phyloP scores from a whole-genome alignment of 768 basidiomycete genomes.

The Tylopilus sp. region DNA sequence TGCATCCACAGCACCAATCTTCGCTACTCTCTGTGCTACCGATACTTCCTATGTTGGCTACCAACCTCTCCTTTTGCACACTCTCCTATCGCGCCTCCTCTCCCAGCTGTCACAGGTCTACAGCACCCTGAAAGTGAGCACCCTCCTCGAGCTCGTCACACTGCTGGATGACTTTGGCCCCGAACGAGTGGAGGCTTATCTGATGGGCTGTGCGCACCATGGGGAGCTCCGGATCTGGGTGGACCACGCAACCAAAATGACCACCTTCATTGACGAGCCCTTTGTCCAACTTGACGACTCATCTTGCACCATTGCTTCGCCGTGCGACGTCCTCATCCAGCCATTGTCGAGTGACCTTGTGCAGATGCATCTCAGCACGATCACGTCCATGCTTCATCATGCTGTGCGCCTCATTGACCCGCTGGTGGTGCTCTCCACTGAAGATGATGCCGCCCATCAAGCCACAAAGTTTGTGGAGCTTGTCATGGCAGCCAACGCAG shows the following conservation, averaged over 20 bases:
- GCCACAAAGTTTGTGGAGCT: conserved; percentile 55
- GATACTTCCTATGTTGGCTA: conserved; percentile 66
- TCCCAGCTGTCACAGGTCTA: conserved; percentile 92
- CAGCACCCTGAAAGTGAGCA: too few species aligned
- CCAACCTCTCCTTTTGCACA: conserved; percentile 82
- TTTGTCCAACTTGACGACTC: conserved; percentile 44
- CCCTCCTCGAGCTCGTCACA: too few species aligned
- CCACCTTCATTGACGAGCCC: conserved; percentile 80
- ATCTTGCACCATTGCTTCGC: conserved; percentile 5
- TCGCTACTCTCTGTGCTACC: conserved; percentile 50
- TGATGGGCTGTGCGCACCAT: too few species aligned
- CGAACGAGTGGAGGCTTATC: conserved; percentile 81
- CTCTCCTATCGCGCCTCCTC: conserved; percentile 86
- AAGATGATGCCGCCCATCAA: conserved; percentile 34
- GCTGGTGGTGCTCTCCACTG: too few species aligned
- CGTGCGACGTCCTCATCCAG: conserved; percentile 54
- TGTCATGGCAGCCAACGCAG: too few species aligned
- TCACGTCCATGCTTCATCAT: too few species aligned
- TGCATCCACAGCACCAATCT: conserved; percentile 70
- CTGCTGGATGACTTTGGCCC: conserved; percentile 63
- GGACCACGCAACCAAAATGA: conserved; percentile 82
- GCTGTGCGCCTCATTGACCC: conserved; percentile 56
- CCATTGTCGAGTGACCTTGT: conserved; percentile 71
- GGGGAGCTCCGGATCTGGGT: conserved; percentile 86
- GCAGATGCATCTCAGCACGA: too few species aligned